Base-by-base conservation (phyloP, 2,329 filamentous ascomycete species). In the Aspergillus sp. region DNA sequence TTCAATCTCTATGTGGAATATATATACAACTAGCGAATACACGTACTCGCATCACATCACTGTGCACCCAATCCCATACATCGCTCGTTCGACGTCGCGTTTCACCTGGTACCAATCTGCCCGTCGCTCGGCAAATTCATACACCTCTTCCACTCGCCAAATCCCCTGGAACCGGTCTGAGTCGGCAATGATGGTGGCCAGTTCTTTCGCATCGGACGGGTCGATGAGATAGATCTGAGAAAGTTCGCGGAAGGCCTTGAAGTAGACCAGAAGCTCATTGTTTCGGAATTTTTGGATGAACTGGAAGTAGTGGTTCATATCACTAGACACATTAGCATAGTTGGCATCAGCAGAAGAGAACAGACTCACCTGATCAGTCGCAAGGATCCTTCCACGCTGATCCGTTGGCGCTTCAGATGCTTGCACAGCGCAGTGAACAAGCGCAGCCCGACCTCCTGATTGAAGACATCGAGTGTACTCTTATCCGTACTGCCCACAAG, bases 391-490 rank as follows among this genome's bases (percentile, higher is more conserved):
- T 91, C 87, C 21, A 91, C 89, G 68, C 88, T 93, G 72, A 99
- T 84, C 51, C 94, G 87, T 77, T 97, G 94, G 9, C 93, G 88
- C 78, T 99, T 99, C 60, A 99, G 82, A 74, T 99, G 94, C 75
- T 99, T 99, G 81, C 93, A 97, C 47, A 99, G 80, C 16, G 90
- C 88, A 17, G 88, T 86, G 75, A 97, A 99, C 48, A 99, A 82
- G 21, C 94, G 88, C 58, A 97, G 82, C 0, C 94, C 94, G 21
- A 99, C 93, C 76, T 99, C 94, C 73, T 94, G 91, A 71, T 96
- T 97, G 80, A 99, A 99, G 13, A 99, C 94, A 67, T 99, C 94
- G 21, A 99, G 86, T 81, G 96, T 96, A 57, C 90, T 93, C 78
- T 99, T 99, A 70, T 99, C 94, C 1, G 93, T 97, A 68, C 90